Conservation (phyloP, 768 basidiomycete species). For the Cystobasidium onofrii region DNA sequence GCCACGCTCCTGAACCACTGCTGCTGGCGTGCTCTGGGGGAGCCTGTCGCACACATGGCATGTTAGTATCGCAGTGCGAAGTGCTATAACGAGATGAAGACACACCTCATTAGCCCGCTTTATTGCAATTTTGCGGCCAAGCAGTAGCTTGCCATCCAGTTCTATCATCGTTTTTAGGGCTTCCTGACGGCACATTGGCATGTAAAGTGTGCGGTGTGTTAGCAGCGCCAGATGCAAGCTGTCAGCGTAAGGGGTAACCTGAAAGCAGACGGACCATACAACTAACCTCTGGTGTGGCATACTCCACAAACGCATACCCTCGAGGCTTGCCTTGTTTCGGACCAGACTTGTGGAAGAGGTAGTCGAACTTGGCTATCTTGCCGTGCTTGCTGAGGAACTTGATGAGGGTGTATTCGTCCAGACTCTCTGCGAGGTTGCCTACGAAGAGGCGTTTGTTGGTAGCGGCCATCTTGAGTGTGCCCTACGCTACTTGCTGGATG, state of each 20-base stretch:
- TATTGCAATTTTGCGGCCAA: conserved; percentile 82
- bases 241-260: not conserved
- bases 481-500: no score
- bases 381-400: conserved; percentile 87
- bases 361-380: conserved; percentile 85
- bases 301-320: conserved; percentile 93
- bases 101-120: conserved; percentile 77
- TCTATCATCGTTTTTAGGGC: conserved; percentile 65
- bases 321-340: conserved; percentile 81
- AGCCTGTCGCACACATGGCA: conserved; percentile 33
- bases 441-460: conserved; percentile 35
- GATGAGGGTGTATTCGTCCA: conserved; percentile 60
- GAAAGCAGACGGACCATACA: not conserved
- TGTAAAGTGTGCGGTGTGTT: not conserved
- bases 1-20: conserved; percentile 28
- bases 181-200: conserved; percentile 54
- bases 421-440: conserved; percentile 34
- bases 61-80: not conserved
- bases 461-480: no score
- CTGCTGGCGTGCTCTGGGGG: not conserved
- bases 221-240: not conserved
- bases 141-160: conserved; percentile 68
- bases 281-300: conserved; percentile 68
- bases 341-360: conserved; percentile 88
- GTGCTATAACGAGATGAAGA: not conserved